Conservation (phyloP, 306 rosid genomes). For the Corylus americana region DNA sequence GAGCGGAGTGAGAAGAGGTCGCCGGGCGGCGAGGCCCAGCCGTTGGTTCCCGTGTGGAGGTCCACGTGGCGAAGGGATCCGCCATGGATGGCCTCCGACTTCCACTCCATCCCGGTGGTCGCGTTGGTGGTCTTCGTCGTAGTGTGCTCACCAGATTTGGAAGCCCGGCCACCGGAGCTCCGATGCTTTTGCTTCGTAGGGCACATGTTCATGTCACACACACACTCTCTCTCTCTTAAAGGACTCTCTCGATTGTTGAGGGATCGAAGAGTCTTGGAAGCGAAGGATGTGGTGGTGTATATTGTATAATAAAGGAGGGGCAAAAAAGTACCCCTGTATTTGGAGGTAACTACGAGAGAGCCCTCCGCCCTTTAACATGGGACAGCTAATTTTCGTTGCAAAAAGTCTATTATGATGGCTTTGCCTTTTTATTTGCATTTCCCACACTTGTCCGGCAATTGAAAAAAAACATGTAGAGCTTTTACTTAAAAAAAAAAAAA, state of each 20-base stretch:
- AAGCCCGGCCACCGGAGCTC: constrained; percentile 33
- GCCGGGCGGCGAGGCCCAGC: constrained; percentile 96
- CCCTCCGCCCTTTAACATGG: neutral
- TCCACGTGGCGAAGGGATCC: constrained; percentile 79
- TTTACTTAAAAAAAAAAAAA: too few relatives aligned
- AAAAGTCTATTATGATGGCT: neutral
- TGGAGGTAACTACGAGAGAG: constrained; percentile 20
- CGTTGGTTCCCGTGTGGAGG: constrained; percentile 66
- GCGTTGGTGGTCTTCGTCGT: neutral
- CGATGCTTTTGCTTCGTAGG: constrained; percentile 41
- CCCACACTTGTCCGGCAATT: too few relatives aligned
- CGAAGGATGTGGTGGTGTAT: neutral
- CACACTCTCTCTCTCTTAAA: neutral
- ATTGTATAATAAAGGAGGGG: neutral
- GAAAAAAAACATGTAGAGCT: too few relatives aligned
- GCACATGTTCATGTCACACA: constrained; percentile 43
- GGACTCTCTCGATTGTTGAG: neutral
- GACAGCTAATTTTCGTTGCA: constrained; percentile 3
- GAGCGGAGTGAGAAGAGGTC: constrained; percentile 75
- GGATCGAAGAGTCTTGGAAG: neutral
- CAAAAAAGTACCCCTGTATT: constrained; percentile 4
- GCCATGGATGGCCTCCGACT: constrained; percentile 50
- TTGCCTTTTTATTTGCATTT: neutral
- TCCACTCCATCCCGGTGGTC: constrained; percentile 43
- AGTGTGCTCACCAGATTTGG: constrained; percentile 38